Percentiles rank a stretch among this genome's conserved stretches.
Evolutionary conservation across 140 eudicot genomes (phyloP).

Genomic region (Anethum foeniculum): DNA sequence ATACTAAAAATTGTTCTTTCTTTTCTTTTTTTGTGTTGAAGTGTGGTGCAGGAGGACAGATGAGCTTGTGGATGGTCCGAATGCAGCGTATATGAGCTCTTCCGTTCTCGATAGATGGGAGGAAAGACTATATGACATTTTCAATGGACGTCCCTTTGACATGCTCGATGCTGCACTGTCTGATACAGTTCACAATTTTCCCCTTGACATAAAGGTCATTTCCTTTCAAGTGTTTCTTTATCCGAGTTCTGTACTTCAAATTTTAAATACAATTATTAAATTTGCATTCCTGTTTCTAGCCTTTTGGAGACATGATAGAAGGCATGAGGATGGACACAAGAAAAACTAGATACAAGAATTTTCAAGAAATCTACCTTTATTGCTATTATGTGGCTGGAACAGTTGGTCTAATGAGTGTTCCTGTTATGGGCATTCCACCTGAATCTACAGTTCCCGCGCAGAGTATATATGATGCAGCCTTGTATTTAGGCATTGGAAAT

Average conservation of each 20-base stretch:
- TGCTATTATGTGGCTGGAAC: constrained; percentile 95
- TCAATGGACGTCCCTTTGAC: constrained; percentile 70
- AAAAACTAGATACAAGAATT: constrained; percentile 64
- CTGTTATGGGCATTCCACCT: constrained; percentile 84
- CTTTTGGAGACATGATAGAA: constrained; percentile 90
- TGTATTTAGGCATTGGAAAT: constrained; percentile 80
- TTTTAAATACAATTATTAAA: background rate
- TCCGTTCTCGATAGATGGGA: constrained; percentile 83
- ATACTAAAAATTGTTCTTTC: background rate
- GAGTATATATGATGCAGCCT: constrained; percentile 59
- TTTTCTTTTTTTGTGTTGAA: constrained; percentile 17
- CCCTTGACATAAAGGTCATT: constrained; percentile 80
- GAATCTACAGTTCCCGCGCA: constrained; percentile 50
- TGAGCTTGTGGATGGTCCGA: constrained; percentile 91
- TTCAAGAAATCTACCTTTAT: constrained; percentile 63
- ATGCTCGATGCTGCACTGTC: constrained; percentile 85
- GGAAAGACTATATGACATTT: constrained; percentile 73
- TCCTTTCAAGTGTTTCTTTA: background rate
- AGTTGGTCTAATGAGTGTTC: constrained; percentile 86
- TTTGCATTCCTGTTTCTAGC: constrained; percentile 30
- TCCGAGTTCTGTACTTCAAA: background rate
- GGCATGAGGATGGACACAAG: constrained; percentile 95
- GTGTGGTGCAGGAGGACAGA: constrained; percentile 97
- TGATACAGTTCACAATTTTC: constrained; percentile 62
- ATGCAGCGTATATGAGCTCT: constrained; percentile 45